These are phyloP conservation scores for Eucalyptus polyanthemos DNA, from an alignment of 345 rosid genomes.

Conservation along the genomic window DNA sequence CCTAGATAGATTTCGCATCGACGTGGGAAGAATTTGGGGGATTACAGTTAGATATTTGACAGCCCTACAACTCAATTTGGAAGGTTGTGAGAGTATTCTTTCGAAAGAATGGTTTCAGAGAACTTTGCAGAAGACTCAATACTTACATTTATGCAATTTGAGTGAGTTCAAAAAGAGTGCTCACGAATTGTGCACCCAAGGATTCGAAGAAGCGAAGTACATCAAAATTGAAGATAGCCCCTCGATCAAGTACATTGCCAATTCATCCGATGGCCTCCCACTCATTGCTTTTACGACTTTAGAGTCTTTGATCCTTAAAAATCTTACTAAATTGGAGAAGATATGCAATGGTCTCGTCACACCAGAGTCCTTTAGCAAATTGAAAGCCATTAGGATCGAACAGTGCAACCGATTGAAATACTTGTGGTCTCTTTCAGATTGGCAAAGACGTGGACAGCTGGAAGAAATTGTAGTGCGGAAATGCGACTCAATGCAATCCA, in stretches of 20 bases:
- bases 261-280: no score
- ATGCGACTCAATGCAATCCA: no score
- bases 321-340: no score
- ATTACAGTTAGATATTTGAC: no score
- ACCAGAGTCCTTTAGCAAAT: rapidly evolving
- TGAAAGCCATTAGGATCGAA: rapidly evolving
- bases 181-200: rapidly evolving
- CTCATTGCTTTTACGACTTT: no score
- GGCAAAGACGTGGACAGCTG: rapidly evolving
- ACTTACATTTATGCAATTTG: no score
- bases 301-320: rapidly evolving
- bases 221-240: rapidly evolving
- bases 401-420: no score
- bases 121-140: no score
- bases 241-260: rapidly evolving
- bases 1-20: rapidly evolving
- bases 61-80: no score
- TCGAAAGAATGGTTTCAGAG: rapidly evolving
- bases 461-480: rapidly evolving
- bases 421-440: no score
- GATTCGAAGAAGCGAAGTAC: rapidly evolving
- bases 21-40: rapidly evolving
- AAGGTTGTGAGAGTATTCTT: rapidly evolving
- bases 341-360: rapidly evolving
- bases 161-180: rapidly evolving